Conservation (phyloP, 495 filamentous ascomycete genomes). For the Neurospora sp. region DNA sequence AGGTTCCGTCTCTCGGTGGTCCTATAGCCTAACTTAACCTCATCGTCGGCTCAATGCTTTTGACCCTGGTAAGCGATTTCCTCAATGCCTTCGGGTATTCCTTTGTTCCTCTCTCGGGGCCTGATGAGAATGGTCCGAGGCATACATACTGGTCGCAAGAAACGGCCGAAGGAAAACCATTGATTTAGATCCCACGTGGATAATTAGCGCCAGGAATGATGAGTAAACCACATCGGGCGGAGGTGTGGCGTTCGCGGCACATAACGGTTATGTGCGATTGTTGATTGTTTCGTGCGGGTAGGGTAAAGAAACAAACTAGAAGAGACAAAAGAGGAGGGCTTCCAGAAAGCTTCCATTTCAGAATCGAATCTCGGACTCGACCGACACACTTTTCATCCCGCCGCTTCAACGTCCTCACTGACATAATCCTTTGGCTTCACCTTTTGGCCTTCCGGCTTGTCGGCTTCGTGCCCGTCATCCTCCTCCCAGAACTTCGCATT, state of each 20-base stretch:
- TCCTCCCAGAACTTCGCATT: conserved; percentile 47
- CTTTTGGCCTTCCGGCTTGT: not conserved
- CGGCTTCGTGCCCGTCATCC: not conserved
- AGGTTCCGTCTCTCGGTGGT: not conserved
- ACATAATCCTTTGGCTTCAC: not conserved
- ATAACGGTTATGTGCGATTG: not conserved
- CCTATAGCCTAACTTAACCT: not conserved
- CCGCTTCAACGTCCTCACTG: not conserved
- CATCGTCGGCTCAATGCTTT: not conserved
- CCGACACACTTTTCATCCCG: not conserved
- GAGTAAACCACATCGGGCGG: not conserved
- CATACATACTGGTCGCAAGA: not conserved
- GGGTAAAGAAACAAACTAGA: not conserved
- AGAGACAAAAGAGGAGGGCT: not conserved
- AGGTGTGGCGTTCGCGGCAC: not conserved
- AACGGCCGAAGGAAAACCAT: not conserved
- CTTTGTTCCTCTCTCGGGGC: not conserved
- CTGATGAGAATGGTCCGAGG: not conserved
- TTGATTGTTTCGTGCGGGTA: not conserved
- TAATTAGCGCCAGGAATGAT: not conserved
- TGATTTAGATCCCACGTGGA: not conserved
- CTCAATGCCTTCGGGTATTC: not conserved
- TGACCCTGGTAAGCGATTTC: not conserved
- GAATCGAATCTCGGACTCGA: not conserved
- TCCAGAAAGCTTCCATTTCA: not conserved